phyloP scores from a whole-genome alignment of 257 asterid species.

The Cynanchum wilfordii region DNA sequence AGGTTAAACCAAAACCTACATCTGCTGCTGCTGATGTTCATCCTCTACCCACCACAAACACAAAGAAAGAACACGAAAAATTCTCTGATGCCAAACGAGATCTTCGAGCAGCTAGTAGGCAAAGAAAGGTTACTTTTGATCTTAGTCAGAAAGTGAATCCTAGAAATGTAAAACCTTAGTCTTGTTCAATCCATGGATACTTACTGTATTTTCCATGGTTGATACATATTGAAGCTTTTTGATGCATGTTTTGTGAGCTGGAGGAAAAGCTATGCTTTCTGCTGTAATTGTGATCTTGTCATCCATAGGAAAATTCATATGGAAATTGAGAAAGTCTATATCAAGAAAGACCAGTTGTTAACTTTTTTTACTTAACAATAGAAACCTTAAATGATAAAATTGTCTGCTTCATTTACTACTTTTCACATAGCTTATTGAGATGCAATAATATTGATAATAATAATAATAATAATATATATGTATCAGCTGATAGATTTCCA shows the following conservation, averaged over 20 bases:
- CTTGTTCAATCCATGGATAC: conserved; percentile 11
- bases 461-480: too few relatives aligned
- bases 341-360: too few relatives aligned
- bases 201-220: not conserved
- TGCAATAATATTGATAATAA: too few relatives aligned
- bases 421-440: too few relatives aligned
- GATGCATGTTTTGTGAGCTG: not conserved
- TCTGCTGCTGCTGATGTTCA: conserved; percentile 35
- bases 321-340: not conserved
- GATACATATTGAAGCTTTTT: not conserved
- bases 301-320: not conserved
- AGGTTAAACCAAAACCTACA: conserved; percentile 39
- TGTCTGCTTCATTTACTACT: too few relatives aligned
- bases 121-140: conserved; percentile 26
- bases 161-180: conserved; percentile 18
- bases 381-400: too few relatives aligned
- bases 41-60: conserved; percentile 12
- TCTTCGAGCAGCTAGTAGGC: conserved; percentile 30
- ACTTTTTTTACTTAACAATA: too few relatives aligned
- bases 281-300: not conserved
- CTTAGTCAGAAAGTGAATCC: conserved; percentile 21
- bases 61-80: conserved; percentile 26
- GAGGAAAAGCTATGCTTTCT: not conserved
- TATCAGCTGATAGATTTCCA: too few relatives aligned
- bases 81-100: conserved; percentile 21